Evolutionary conservation across 2,329 filamentous ascomycete genomes (phyloP).

Genomic region (Clathrospora elynae): DNA sequence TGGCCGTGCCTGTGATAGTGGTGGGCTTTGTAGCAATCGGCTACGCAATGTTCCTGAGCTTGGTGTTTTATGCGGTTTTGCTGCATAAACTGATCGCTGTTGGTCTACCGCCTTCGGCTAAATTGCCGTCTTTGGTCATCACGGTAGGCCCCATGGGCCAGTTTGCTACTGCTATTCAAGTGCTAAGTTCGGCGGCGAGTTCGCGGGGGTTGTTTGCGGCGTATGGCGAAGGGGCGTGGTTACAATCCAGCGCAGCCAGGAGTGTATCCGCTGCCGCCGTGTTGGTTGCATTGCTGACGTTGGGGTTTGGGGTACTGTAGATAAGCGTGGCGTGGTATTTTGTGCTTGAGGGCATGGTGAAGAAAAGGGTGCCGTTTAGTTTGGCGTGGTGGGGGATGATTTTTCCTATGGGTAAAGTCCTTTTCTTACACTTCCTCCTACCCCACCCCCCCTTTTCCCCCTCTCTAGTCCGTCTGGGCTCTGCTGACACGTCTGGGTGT

Average conservation of each 20-base stretch:
- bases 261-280: slow-evolving; percentile 15
- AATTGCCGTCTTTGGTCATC: slow-evolving; percentile 18
- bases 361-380: slow-evolving; percentile 19
- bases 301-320: slow-evolving; percentile 24
- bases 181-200: slow-evolving; percentile 20
- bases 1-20: slow-evolving; percentile 26
- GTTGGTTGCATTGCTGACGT: slow-evolving; percentile 16
- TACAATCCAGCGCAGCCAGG: slow-evolving; percentile 16
- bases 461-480: neutral
- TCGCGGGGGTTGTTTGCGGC: slow-evolving; percentile 15
- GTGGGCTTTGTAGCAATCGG: slow-evolving; percentile 23
- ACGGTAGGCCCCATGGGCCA: slow-evolving; percentile 25
- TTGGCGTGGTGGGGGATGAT: slow-evolving; percentile 27
- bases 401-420: slow-evolving; percentile 27
- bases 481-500: slow-evolving; percentile 10
- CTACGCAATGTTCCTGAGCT: slow-evolving; percentile 20
- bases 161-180: slow-evolving; percentile 24
- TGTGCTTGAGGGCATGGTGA: slow-evolving; percentile 15
- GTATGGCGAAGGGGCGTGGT: slow-evolving; percentile 19
- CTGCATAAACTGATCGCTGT: slow-evolving; percentile 23
- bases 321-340: slow-evolving; percentile 23
- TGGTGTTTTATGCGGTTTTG: slow-evolving; percentile 25
- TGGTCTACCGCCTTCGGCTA: slow-evolving; percentile 14
- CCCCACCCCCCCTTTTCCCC: neutral
- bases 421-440: too few relatives aligned